Evolutionary conservation across 1,284 basidiomycete species (phyloP), one percentile per base, ranked within the genome.

Genomic region (Rhodotorula sp.): DNA sequence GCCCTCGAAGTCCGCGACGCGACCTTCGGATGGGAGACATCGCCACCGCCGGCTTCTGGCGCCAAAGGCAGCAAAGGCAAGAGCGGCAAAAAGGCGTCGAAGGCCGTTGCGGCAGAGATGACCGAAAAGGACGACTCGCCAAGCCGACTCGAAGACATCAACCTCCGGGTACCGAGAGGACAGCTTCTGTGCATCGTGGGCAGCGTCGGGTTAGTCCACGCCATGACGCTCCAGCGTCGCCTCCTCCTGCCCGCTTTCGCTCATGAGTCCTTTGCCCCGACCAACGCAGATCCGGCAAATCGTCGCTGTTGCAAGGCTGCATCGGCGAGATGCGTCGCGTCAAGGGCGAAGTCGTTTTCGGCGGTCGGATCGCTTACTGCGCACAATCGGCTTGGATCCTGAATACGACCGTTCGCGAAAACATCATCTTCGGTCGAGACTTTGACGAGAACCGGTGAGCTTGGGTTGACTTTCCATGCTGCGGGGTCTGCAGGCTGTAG

Each of bases 361-460:
- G 57, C 49, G 26, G 67, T 15, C 48, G 45, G 0, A 62, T 93
- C 1, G 88, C 86, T 0, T 95, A 93, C 81, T 93, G 90, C 79
- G 86, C 91, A 6, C 91, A 93, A 79, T 87, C 84, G 29, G 89
- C 91, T 5, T 95, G 93, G 91, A 93, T 95, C 62, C 90, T 93
- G 78, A 91, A 91, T 77, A 86, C 88, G 0, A 87, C 88, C 1
- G 74, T 93, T 73, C 87, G 89, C 64, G 74, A 86, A 75, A 80
- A 80, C 67, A 77, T 80, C 37, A 62, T 79, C 33, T 83, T 88
- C 80, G 87, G 77, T 4, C 78, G 77, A 33, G 69, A 75, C 2
- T 80, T 77, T 59, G 79, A 81, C 56, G 86, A 88, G 64, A 87
- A 88, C 71, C 78, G 82, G 24, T 42, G 37, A 42, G 37, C 37